Evolutionary conservation across 345 rosid species (phyloP).

Genomic region (Melaleuca quinquenervia): DNA sequence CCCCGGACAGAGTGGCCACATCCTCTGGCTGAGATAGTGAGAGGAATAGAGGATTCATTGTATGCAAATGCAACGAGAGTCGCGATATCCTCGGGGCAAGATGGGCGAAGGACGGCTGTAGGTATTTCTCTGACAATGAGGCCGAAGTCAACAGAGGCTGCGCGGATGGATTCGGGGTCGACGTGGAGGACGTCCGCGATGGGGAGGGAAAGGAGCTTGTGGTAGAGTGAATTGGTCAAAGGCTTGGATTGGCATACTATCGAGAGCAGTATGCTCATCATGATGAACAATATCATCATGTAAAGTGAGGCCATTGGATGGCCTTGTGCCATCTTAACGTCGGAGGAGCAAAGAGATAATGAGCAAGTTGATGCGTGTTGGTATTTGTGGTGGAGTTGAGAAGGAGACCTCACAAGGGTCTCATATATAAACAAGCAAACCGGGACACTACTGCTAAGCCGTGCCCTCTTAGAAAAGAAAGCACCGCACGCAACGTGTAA

Average conservation of each 20-base stretch:
- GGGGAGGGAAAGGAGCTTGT: background rate
- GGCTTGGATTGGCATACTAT: background rate
- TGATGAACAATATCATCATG: background rate
- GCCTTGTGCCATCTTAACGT: background rate
- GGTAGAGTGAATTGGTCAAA: background rate
- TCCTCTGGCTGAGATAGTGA: slow-evolving; percentile 30
- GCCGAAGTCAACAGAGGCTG: slow-evolving; percentile 24
- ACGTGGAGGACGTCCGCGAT: slow-evolving; percentile 2
- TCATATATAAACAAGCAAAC: background rate
- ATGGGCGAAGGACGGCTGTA: slow-evolving; percentile 17
- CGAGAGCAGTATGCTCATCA: background rate
- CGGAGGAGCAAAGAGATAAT: background rate
- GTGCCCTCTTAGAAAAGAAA: background rate
- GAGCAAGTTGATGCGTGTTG: background rate
- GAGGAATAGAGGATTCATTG: background rate
- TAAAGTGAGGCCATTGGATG: background rate
- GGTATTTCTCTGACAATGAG: slow-evolving; percentile 14
- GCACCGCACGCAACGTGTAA: background rate
- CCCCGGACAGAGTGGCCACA: slow-evolving; percentile 27
- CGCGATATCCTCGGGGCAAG: slow-evolving; percentile 12
- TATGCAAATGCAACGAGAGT: slow-evolving; percentile 11
- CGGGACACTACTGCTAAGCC: background rate
- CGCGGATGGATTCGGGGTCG: slow-evolving; percentile 7
- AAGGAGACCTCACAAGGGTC: background rate
- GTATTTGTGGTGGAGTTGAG: background rate